Percentiles rank a stretch among this genome's conserved stretches.
These are phyloP conservation scores for Cordyceps tenuipes DNA, from an alignment of 2,329 filamentous ascomycete species.

Conservation along the genomic window DNA sequence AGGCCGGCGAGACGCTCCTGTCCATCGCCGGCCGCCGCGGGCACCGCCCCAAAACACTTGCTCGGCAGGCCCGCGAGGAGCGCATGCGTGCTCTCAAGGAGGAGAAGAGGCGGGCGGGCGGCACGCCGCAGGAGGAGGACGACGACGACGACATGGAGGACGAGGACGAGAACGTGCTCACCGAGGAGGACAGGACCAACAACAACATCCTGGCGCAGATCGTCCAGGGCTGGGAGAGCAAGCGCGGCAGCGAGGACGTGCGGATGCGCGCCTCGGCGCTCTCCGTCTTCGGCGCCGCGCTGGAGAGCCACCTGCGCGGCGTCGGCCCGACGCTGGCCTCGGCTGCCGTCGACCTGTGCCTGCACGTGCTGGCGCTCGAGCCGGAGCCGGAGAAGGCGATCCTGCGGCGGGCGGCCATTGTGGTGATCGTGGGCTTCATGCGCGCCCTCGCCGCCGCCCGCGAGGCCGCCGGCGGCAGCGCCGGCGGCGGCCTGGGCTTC, in stretches of 20 bases:
- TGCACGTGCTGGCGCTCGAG: slow-evolving; percentile 57
- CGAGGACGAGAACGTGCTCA: slow-evolving; percentile 37
- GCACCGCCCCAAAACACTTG: slow-evolving; percentile 49
- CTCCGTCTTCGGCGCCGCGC: slow-evolving; percentile 50
- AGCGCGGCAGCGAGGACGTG: slow-evolving; percentile 58
- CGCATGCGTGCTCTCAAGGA: slow-evolving; percentile 39
- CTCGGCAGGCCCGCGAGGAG: slow-evolving; percentile 44
- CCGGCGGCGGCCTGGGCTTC: slow-evolving; percentile 40
- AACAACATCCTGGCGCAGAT: slow-evolving; percentile 50
- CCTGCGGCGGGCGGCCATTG: slow-evolving; percentile 55
- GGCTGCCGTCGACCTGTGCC: slow-evolving; percentile 51
- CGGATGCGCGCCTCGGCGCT: slow-evolving; percentile 62
- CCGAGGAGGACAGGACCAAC: slow-evolving; percentile 34
- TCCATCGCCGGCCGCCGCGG: slow-evolving; percentile 57
- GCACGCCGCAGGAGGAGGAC: slow-evolving; percentile 27
- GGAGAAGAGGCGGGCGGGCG: not conserved
- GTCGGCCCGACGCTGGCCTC: slow-evolving; percentile 45
- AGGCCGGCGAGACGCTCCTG: slow-evolving; percentile 51
- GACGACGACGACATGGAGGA: slow-evolving; percentile 35
- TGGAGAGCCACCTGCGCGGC: slow-evolving; percentile 54
- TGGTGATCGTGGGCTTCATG: slow-evolving; percentile 55
- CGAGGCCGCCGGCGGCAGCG: slow-evolving; percentile 35
- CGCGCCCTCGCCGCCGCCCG: slow-evolving; percentile 48
- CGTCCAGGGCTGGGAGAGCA: slow-evolving; percentile 59
- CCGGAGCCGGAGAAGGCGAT: slow-evolving; percentile 52